Evolutionary conservation across 2,329 filamentous ascomycete genomes (phyloP).

Genomic region (Penicillium sp.): DNA sequence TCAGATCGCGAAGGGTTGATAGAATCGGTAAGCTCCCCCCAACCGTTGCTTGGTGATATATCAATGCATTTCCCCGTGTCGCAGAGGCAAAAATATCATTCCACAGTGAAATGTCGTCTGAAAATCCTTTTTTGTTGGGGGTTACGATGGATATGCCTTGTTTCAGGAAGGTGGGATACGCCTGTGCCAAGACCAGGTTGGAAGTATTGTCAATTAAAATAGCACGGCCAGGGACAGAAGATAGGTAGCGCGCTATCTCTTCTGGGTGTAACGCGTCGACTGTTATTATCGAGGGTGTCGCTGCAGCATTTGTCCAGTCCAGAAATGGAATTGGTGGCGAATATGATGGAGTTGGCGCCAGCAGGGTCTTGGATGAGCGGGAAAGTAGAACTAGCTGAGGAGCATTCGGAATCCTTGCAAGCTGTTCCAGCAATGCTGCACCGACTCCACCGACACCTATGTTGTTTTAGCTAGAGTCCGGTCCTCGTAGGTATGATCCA

Average conservation of each 20-base stretch:
- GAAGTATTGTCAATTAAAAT: conserved; percentile 94
- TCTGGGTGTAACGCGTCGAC: conserved; percentile 56
- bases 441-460: not conserved
- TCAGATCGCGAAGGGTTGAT: conserved; percentile 86
- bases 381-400: not conserved
- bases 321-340: conserved; percentile 61
- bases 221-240: conserved; percentile 71
- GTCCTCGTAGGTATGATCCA: not conserved
- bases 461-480: not conserved
- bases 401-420: not conserved
- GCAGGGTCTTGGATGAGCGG: conserved; percentile 78
- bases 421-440: not conserved
- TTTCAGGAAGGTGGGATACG: conserved; percentile 76
- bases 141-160: conserved; percentile 88
- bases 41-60: conserved; percentile 94
- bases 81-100: conserved; percentile 79
- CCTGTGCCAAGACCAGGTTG: conserved; percentile 76
- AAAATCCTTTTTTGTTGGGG: conserved; percentile 98
- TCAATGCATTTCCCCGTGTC: conserved; percentile 62
- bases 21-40: conserved; percentile 92
- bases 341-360: conserved; percentile 66
- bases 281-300: conserved; percentile 58
- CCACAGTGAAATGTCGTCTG: conserved; percentile 77
- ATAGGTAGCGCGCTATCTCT: conserved; percentile 74
- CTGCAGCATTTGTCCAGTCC: conserved; percentile 57